Conservation (phyloP, 169 alveolate species). For the Prorocentrum cordatum region DNA sequence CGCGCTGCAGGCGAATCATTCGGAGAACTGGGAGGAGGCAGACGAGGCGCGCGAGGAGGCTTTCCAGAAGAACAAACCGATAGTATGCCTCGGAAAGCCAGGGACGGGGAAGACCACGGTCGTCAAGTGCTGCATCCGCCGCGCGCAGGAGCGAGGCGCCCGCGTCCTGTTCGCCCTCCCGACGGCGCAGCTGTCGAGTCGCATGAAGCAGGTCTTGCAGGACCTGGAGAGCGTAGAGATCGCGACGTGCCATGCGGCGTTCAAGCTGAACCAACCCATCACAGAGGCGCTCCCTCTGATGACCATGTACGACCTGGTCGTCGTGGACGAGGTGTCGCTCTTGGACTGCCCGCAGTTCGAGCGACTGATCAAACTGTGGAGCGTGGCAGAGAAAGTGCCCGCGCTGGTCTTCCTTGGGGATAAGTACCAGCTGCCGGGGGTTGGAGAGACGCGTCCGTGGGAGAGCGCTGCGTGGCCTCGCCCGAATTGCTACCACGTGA, state of each 20-base stretch:
- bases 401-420: conserved; percentile 3
- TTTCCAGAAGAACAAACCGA: too few relatives aligned
- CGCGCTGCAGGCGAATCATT: too few relatives aligned
- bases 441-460: not conserved
- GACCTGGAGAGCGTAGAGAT: too few relatives aligned
- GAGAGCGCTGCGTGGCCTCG: not conserved
- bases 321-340: not conserved
- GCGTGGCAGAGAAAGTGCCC: not conserved
- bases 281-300: not conserved
- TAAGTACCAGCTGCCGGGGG: conserved; percentile 23
- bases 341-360: conserved; percentile 2
- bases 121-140: not conserved
- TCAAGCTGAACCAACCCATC: not conserved
- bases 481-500: too few relatives aligned
- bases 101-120: conserved; percentile 25
- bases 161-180: not conserved
- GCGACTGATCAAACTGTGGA: conserved; percentile 1
- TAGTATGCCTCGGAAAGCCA: too few relatives aligned
- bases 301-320: conserved; percentile 18
- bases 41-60: too few relatives aligned
- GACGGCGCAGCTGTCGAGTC: not conserved
- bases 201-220: not conserved
- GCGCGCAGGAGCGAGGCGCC: not conserved
- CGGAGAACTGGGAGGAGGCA: too few relatives aligned
- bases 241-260: not conserved